These are phyloP conservation scores for Coemansia sp. DNA, from an alignment of 192 early-diverging fungal species.

Conservation along the genomic window DNA sequence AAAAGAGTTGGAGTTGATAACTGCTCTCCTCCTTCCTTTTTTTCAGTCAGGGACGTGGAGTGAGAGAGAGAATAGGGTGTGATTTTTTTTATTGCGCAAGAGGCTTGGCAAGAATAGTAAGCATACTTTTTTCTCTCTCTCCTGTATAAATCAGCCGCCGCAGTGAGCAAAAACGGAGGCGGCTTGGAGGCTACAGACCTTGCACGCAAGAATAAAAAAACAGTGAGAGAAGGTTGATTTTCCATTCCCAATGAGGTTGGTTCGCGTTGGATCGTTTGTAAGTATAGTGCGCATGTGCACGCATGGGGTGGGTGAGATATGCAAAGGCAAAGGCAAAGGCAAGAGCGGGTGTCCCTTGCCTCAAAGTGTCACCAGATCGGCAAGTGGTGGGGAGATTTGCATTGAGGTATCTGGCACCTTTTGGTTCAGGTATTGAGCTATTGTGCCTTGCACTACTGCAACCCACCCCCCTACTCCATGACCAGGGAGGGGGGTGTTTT, in stretches of 20 bases:
- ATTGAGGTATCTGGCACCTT: not conserved
- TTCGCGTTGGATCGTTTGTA: not conserved
- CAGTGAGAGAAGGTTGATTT: conserved; percentile 6
- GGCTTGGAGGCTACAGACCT: not conserved
- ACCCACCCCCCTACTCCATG: not conserved
- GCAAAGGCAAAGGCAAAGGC: conserved; percentile 2
- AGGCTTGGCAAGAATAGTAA: conserved; percentile 5
- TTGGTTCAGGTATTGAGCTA: not conserved
- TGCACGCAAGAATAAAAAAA: not conserved
- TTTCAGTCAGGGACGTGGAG: not conserved
- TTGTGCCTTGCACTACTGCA: conserved; percentile 2
- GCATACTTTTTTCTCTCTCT: not conserved
- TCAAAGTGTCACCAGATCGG: not conserved
- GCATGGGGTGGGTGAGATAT: not conserved
- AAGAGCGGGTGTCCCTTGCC: not conserved
- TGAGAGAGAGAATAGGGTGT: not conserved
- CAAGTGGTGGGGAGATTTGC: not conserved
- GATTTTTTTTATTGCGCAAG: not conserved
- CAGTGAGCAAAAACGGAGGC: not conserved
- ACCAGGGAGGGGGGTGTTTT: not conserved
- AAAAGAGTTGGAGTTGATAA: not conserved
- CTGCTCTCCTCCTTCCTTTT: not conserved
- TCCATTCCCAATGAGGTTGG: not conserved
- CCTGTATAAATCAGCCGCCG: not conserved
- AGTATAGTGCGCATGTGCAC: conserved; percentile 6